Percentiles rank a stretch among this genome's conserved stretches.
These are phyloP conservation scores for Yamadazyma insecticola DNA, from an alignment of 805 yeast genomes.

Conservation along the genomic window DNA sequence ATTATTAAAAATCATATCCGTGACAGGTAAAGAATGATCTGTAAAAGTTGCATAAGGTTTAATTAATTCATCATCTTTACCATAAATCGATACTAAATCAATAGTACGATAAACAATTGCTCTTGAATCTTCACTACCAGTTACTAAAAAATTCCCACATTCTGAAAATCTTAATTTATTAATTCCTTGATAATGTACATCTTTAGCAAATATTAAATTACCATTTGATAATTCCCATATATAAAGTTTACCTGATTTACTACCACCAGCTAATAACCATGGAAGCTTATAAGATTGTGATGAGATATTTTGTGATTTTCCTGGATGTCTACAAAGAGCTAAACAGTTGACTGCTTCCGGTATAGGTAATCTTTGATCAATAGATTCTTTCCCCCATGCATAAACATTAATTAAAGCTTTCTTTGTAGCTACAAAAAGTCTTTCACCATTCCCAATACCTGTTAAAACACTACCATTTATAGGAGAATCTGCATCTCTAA, in stretches of 20 bases:
- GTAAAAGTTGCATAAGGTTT: constrained; percentile 58
- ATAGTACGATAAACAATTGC: constrained; percentile 66
- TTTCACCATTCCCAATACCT: constrained; percentile 44
- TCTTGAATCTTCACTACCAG: constrained; percentile 82
- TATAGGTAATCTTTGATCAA: constrained; percentile 75
- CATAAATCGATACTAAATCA: constrained; percentile 46
- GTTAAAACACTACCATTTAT: constrained; percentile 44
- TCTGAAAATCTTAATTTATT: constrained; percentile 53
- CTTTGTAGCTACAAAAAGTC: constrained; percentile 60
- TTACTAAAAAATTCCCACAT: constrained; percentile 61
- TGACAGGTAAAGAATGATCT: constrained; percentile 56
- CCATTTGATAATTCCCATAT: constrained; percentile 88
- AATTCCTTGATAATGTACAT: constrained; percentile 80
- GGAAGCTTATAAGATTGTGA: constrained; percentile 42
- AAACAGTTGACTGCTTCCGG: constrained; percentile 74
- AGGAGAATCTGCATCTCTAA: constrained; percentile 48
- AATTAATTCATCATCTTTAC: constrained; percentile 22
- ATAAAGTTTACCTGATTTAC: constrained; percentile 70
- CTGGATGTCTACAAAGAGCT: constrained; percentile 27
- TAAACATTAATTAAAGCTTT: constrained; percentile 77
- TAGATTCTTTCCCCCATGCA: constrained; percentile 63
- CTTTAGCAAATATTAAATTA: constrained; percentile 61
- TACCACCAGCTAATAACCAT: constrained; percentile 70
- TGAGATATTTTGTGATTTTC: not conserved
- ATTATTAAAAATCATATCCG: constrained; percentile 42